Conservation (phyloP, 306 rosid genomes). For the Glycine tomentella region DNA sequence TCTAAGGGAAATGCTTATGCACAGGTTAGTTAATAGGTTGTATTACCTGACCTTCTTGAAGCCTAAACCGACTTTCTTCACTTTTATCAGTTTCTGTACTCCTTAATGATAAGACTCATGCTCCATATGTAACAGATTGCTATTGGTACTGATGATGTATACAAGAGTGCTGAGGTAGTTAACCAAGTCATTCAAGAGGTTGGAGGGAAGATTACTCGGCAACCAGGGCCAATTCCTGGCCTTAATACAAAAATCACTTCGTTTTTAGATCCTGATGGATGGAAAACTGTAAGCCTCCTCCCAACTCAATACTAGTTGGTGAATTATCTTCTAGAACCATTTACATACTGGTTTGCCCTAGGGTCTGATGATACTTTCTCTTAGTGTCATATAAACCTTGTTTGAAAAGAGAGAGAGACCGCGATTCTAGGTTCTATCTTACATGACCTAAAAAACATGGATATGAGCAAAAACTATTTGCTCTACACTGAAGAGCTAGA, state of each 20-base stretch:
- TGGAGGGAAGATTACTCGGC: slow-evolving; percentile 92
- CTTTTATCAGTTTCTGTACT: not conserved
- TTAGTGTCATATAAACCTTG: no score
- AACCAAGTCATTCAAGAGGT: slow-evolving; percentile 69
- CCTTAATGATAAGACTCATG: slow-evolving; percentile 27
- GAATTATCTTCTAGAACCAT: not conserved
- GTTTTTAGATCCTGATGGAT: slow-evolving; percentile 89
- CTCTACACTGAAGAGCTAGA: not conserved
- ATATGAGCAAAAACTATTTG: not conserved
- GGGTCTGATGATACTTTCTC: not conserved
- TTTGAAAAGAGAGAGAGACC: not conserved
- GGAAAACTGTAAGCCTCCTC: slow-evolving; percentile 84
- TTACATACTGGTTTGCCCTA: not conserved
- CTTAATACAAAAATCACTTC: slow-evolving; percentile 76
- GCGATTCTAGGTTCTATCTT: slow-evolving; percentile 20
- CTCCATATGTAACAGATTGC: slow-evolving; percentile 69
- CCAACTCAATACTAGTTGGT: no score
- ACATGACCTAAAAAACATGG: slow-evolving; percentile 15
- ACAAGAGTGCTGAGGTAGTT: slow-evolving; percentile 84
- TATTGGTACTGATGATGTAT: slow-evolving; percentile 89
- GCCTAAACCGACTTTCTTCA: slow-evolving; percentile 7
- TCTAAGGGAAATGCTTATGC: slow-evolving; percentile 92
- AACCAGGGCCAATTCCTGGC: slow-evolving; percentile 87
- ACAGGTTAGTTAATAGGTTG: slow-evolving; percentile 62
- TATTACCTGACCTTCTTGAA: not conserved